phyloP scores from a whole-genome alignment of 2,329 filamentous ascomycete species.

The Arthroderma uncinatum region DNA sequence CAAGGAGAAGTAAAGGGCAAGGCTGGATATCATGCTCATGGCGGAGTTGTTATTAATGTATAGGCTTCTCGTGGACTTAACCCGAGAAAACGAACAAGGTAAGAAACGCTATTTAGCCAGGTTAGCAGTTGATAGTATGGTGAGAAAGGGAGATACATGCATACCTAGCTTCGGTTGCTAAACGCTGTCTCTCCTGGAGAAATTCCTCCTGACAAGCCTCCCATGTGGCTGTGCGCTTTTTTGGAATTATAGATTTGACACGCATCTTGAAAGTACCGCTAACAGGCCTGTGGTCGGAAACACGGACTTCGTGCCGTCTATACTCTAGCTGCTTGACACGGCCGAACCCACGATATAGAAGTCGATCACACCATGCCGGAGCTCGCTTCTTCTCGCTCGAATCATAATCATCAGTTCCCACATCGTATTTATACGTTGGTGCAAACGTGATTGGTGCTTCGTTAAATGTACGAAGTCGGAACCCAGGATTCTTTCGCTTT shows the following conservation, averaged over 20 bases:
- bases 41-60: constrained; percentile 25
- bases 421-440: constrained; percentile 97
- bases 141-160: constrained; percentile 24
- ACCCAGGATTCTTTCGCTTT: constrained; percentile 76
- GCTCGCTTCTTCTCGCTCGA: constrained; percentile 87
- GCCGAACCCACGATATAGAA: constrained; percentile 73
- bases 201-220: constrained; percentile 65
- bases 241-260: constrained; percentile 67
- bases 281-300: constrained; percentile 88
- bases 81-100: constrained; percentile 53
- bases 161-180: constrained; percentile 67
- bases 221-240: constrained; percentile 55
- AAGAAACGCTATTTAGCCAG: constrained; percentile 45
- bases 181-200: constrained; percentile 56
- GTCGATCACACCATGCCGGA: constrained; percentile 90
- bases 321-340: constrained; percentile 84
- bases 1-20: neutral
- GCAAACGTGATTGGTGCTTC: constrained; percentile 84
- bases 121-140: neutral
- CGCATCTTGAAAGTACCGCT: constrained; percentile 72
- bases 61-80: constrained; percentile 44
- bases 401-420: constrained; percentile 88
- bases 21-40: neutral
- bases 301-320: constrained; percentile 72
- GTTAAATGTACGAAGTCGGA: constrained; percentile 78